Percentiles rank a stretch among this genome's conserved stretches.
Evolutionary conservation across 1,139 yeast genomes (phyloP).

Genomic region (Suhomyces choctaworum): DNA sequence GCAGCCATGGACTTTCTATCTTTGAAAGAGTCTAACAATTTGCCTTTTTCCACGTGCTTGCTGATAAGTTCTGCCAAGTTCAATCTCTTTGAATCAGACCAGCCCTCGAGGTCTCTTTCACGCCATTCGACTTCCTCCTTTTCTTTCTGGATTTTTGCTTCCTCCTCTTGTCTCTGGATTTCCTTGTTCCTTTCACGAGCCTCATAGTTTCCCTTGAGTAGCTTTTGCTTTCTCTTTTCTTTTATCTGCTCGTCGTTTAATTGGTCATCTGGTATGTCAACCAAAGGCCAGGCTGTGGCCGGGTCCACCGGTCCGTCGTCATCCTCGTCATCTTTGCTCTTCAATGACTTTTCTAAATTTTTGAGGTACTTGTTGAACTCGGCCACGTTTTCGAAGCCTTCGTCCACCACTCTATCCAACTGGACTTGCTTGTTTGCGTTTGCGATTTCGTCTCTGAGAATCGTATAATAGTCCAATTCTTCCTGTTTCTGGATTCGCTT

Average conservation of each 20-base stretch:
- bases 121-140: conserved; percentile 78
- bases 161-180: conserved; percentile 61
- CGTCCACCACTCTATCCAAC: conserved; percentile 55
- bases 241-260: conserved; percentile 76
- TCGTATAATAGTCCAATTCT: conserved; percentile 70
- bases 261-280: conserved; percentile 82
- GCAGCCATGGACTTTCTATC: conserved; percentile 92
- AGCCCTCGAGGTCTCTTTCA: conserved; percentile 66
- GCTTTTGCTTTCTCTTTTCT: conserved; percentile 81
- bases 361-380: conserved; percentile 69
- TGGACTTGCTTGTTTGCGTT: conserved; percentile 45
- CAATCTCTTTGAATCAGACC: conserved; percentile 73
- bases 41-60: conserved; percentile 63
- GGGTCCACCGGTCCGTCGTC: conserved; percentile 51
- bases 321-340: conserved; percentile 47
- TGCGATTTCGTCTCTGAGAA: conserved; percentile 54
- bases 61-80: conserved; percentile 59
- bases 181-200: conserved; percentile 83
- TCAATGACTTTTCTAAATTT: conserved; percentile 68
- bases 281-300: conserved; percentile 64
- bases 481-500: conserved; percentile 78
- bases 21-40: conserved; percentile 73
- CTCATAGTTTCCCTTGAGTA: conserved; percentile 83
- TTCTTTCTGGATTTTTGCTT: conserved; percentile 53
- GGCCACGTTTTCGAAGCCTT: conserved; percentile 74